Conservation (phyloP, 2,329 filamentous ascomycete species). For the Cladosporium colombiae region DNA sequence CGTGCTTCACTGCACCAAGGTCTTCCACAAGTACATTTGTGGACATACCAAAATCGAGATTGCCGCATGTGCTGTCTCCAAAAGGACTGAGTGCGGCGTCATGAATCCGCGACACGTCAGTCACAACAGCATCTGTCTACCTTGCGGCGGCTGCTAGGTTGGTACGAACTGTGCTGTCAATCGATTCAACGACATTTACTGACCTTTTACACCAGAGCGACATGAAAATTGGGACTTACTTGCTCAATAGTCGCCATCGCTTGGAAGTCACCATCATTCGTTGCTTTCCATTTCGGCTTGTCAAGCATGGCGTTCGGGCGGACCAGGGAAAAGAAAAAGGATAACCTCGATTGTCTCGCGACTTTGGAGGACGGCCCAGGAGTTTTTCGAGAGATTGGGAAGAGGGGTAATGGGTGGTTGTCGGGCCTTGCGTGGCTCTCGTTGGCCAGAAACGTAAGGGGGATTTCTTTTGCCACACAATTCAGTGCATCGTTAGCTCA, state of each 20-base stretch:
- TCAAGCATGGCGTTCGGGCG: constrained; percentile 1
- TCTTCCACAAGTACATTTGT: constrained; percentile 51
- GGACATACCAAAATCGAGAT: constrained; percentile 47
- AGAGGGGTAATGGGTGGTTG: constrained; percentile 8
- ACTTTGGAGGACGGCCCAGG: neutral
- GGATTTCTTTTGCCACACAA: neutral
- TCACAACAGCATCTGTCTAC: constrained; percentile 51
- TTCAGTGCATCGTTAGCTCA: constrained; percentile 4
- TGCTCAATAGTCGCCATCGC: neutral
- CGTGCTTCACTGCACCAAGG: constrained; percentile 41
- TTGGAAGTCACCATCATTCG: neutral
- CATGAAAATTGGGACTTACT: neutral
- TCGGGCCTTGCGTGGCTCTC: constrained; percentile 1
- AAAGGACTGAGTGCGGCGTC: constrained; percentile 43
- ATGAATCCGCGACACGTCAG: constrained; percentile 47
- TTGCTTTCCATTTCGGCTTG: neutral
- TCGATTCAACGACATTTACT: neutral
- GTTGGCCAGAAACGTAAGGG: constrained; percentile 4
- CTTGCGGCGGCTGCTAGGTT: constrained; percentile 45
- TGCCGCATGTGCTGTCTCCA: constrained; percentile 50
- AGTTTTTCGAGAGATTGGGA: constrained; percentile 1
- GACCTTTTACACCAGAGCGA: neutral
- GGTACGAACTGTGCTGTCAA: neutral
- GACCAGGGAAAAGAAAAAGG: neutral
- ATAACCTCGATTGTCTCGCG: neutral